A percentile compares a stretch with the other conserved stretches of the same genome.
phyloP scores from a whole-genome alignment of 2,329 filamentous ascomycete species.

The Botrytis hyacinthi region DNA sequence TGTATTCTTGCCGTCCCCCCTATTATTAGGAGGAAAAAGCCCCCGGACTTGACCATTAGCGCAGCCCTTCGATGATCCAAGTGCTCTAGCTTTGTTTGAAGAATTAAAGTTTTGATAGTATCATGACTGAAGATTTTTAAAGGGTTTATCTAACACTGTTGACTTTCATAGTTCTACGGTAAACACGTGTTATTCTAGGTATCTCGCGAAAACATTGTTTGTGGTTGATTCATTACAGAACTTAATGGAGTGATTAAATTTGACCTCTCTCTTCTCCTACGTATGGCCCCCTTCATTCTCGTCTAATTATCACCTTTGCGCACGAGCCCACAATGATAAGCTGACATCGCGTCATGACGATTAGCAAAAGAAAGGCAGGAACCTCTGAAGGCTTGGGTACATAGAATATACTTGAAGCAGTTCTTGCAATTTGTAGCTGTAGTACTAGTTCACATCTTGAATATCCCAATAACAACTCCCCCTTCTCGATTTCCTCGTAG shows the following conservation, averaged over 20 bases:
- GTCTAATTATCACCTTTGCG: background rate
- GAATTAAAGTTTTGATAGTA: background rate
- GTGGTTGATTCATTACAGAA: background rate
- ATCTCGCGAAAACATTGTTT: accelerated
- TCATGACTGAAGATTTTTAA: background rate
- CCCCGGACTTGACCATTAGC: background rate
- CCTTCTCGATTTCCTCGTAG: background rate
- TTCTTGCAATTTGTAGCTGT: background rate
- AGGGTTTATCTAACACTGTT: background rate
- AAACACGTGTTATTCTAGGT: background rate
- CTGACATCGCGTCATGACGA: background rate
- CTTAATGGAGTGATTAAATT: background rate
- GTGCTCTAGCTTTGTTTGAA: background rate
- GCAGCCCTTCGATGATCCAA: background rate
- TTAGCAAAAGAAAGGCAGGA: background rate
- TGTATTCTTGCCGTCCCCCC: background rate
- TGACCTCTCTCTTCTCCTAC: background rate
- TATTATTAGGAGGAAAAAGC: background rate
- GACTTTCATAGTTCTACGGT: background rate
- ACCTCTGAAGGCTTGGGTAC: background rate
- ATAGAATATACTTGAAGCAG: background rate
- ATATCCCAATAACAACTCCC: background rate
- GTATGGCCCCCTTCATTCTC: background rate
- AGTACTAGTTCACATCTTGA: background rate
- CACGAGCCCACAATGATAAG: background rate